Evolutionary conservation across 1,284 basidiomycete genomes (phyloP).

Genomic region (Austroboletus niveus): DNA sequence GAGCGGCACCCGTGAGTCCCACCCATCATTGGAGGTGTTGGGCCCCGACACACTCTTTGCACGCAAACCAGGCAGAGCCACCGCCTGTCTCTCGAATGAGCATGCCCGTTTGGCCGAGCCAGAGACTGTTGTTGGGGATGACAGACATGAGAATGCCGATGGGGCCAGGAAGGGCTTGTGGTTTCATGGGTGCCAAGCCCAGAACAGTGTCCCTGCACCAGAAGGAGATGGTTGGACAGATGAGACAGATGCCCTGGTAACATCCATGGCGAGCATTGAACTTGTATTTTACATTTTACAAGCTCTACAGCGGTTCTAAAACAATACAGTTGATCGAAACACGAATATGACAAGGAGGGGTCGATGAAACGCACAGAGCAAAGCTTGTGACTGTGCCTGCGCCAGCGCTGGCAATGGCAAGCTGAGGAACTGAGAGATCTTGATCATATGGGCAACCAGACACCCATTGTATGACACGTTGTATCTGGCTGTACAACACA

Average conservation of each 20-base stretch:
- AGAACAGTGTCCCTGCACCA: constrained; percentile 6
- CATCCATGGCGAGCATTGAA: constrained; percentile 68
- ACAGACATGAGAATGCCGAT: constrained; percentile 65
- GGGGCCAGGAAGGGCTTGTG: constrained; percentile 54
- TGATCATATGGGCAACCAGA: constrained; percentile 31
- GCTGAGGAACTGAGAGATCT: constrained; percentile 64
- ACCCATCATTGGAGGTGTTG: constrained; percentile 52
- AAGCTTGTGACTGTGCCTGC: constrained; percentile 87
- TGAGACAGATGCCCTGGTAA: constrained; percentile 12
- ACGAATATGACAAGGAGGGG: neutral
- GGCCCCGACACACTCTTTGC: constrained; percentile 76
- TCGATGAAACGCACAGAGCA: constrained; percentile 62
- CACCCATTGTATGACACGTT: constrained; percentile 57
- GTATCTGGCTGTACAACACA: constrained; percentile 83
- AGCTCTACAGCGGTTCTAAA: constrained; percentile 90
- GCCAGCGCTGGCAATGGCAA: constrained; percentile 79
- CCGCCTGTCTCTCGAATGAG: constrained; percentile 94
- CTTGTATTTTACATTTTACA: constrained; percentile 98
- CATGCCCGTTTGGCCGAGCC: constrained; percentile 96
- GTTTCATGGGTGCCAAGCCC: neutral
- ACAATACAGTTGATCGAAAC: neutral
- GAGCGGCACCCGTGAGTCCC: constrained; percentile 20
- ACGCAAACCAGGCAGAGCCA: constrained; percentile 87
- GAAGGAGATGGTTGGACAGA: constrained; percentile 15
- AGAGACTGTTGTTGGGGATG: constrained; percentile 75